Evolutionary conservation across 208 protist genomes (phyloP), one percentile per base, ranked within the genome.

Genomic region (Trypanosoma platydactyli): DNA sequence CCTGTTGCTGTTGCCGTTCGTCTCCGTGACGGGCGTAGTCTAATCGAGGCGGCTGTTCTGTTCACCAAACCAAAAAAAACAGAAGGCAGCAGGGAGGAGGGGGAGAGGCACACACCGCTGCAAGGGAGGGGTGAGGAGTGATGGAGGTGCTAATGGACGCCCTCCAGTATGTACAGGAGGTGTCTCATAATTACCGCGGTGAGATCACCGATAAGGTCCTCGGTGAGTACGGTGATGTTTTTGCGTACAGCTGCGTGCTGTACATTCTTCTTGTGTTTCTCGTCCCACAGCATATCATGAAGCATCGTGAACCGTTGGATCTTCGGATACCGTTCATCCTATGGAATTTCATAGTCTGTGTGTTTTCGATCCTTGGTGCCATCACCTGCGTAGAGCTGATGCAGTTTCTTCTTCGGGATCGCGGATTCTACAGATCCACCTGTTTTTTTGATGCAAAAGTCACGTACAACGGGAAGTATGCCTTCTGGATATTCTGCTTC

Each of bases 291-390:
- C 54, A 81, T 60, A 61, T 88, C 38, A 96, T 94, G 91, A 79
- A 83, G 50, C 51, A 81, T 52, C 77, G 88, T 35, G 48, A 66
- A 38, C 67, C 91, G 20, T 86, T 84, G 51, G 57, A 84, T 53
- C 64, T 94, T 11, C 62, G 75, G 1, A 20, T 51, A 0, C 64
- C 80, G 6, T 83, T 87, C 60, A 73, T 68, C 30, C 0, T 85
- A 13, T 96, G 93, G 91, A 97, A 97, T 55, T 52, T 92, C 50
- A 48, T 71, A 0, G 75, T 97, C 22, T 71, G 84, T 30, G 40
- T 84, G 57, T 96, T 94, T 77, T 95, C 89, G 20, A 61, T 84
- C 12, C 22, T 73, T 13, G 90, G 88, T 38, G 74, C 78, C 13
- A 64, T 81, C 22, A 73, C 79, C 64, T 84, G 68, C 42, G 29